Evolutionary conservation across 129 eudicot genomes (phyloP), one percentile per base, ranked within the genome.

Genomic region (Deinandra increscens): DNA sequence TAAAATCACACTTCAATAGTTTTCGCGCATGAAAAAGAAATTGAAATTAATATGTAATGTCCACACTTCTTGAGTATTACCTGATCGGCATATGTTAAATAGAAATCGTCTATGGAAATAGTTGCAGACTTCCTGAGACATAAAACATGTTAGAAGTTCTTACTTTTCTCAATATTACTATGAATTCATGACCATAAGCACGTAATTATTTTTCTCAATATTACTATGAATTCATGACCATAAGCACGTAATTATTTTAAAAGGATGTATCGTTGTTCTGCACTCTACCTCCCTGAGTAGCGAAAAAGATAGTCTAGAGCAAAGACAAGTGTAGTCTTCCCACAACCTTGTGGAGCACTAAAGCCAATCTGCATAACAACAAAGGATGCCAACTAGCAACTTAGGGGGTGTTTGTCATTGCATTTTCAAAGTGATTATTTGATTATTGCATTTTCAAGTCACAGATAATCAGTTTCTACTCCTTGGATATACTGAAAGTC

Each of bases 271-370:
- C 81, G 68, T 66, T 76, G 48, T 64, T 69, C 64, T 72, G 79
- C 78, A 78, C 56, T 69, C 85, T 83, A 93, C 98, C 98, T 93
- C 81, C 95, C 95, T 43, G 76, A 75, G 68, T 78, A 75, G 59
- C 51, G 60, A 67, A 93, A 93, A 70, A 93, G 95, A 78, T 79
- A 89, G 54, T 89, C 87, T 29, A 93, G 82, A 61, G 96, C 96
- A 53, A 82, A 93, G 55, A 93, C 98, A 39, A 93, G 98, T 61
- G 98, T 93, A 39, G 98, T 93, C 69, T 93, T 93, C 50, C 98
- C 98, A 79, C 98, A 93, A 46, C 98, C 98, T 81, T 92, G 98
- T 18, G 98, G 98, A 19, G 98, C 98, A 75, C 98, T 92, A 72
- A 92, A 92, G 42, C 98, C 98, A 78, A 92, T 92, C 98, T 92